Base-by-base conservation (phyloP, 176 grass and related monocot genomes). In the Avena sativa region DNA sequence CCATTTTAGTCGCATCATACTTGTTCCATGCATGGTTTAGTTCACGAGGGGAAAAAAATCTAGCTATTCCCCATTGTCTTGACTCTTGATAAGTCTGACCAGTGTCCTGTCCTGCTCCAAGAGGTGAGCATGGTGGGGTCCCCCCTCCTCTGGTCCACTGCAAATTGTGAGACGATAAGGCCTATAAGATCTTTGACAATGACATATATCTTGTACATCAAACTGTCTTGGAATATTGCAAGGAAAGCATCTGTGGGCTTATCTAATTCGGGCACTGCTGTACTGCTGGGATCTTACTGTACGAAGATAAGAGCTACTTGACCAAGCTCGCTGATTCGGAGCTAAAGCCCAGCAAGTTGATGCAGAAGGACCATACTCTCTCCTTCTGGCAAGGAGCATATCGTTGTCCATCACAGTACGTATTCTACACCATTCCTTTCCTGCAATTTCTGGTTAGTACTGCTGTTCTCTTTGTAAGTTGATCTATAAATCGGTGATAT, bases 121-220 rank as follows among this genome's bases (percentile, higher is more conserved):
- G 28, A 47, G 60, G 43, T 30, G 79, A 81, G 81, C 68, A 82
- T 81, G 86, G 50, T 52, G 77, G 83, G 60, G 59, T 46, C 21
- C 30, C 71, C 15, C 44, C 44, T 69, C 61, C 12, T 3, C 17
- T 48, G 62, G 76, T 82, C 63, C 70, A 78, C 61, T 78, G 71
- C 82, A 78, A 81, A 85, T 57, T 77, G 78, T 85, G 76, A 56
- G 74, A 23, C 46, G 78, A 71, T 64, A 55, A 86, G 73, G 6
- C 63, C 78, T 53, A 72, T 81, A 57, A 88, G 83, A 91, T 91
- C 83, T 86, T 88, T 86, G 82, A 91, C 36, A 88, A 72, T 73
- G 90, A 72, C 78, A 23, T 46, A 76, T 75, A 72, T 78, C 71
- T 78, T 85, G 13, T 76, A 76, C 81, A 88, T 82, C 77, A 88